Evolutionary conservation across 768 basidiomycete genomes (phyloP).

Genomic region (Naganishia randhawae): DNA sequence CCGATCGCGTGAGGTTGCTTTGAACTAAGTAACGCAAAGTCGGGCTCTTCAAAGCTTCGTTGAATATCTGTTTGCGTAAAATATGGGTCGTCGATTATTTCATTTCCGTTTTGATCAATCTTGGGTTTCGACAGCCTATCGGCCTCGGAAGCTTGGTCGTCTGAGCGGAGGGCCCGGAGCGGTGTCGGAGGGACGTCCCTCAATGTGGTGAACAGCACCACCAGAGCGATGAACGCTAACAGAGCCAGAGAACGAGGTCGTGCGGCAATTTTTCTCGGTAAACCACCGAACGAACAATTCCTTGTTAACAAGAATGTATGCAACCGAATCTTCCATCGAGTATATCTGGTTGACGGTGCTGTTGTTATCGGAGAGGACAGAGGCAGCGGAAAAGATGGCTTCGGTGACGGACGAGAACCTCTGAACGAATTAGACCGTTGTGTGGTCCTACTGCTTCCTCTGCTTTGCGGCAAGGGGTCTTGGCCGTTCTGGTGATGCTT

Average conservation of each 20-base stretch:
- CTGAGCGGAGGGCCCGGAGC: neutral
- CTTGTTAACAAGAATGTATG: neutral
- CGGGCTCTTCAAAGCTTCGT: conserved; percentile 51
- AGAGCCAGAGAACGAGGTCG: conserved; percentile 5
- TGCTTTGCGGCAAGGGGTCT: neutral
- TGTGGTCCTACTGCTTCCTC: conserved; percentile 6
- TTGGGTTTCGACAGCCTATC: conserved; percentile 23
- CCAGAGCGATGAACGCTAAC: neutral
- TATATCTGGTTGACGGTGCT: neutral
- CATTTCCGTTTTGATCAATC: conserved; percentile 21
- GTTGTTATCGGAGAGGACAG: neutral
- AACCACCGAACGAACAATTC: neutral
- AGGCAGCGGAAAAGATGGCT: neutral
- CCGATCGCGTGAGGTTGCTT: conserved; percentile 49
- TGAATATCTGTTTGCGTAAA: conserved; percentile 36
- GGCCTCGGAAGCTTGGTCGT: conserved; percentile 22
- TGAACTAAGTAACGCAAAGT: conserved; percentile 47
- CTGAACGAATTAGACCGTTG: conserved; percentile 10
- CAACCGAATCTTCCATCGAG: neutral
- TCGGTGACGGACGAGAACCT: neutral
- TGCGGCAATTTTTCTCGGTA: conserved; percentile 10
- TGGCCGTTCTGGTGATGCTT: conserved; percentile 3
- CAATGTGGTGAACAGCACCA: neutral
- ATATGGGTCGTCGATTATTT: conserved; percentile 16
- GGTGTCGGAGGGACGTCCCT: neutral